Percentiles rank a stretch among this genome's conserved stretches.
Conservation (phyloP, 768 basidiomycete species). For the Filobasidium floriforme region DNA sequence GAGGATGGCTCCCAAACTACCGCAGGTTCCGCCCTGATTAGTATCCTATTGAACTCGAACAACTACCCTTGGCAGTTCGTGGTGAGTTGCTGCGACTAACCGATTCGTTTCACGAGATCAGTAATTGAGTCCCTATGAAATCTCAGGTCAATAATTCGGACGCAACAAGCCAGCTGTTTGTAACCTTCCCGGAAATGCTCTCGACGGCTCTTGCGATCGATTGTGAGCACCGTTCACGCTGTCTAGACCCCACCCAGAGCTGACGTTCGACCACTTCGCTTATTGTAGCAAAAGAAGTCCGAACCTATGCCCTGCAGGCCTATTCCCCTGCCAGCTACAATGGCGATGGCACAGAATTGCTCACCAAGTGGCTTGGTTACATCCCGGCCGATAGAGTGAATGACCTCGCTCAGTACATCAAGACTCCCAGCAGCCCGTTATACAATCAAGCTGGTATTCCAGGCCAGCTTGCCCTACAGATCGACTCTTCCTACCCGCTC, state of each 20-base stretch:
- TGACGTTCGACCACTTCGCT: constrained; percentile 35
- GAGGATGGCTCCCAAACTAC: constrained; percentile 33
- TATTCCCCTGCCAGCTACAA: constrained; percentile 58
- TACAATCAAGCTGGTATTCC: constrained; percentile 57
- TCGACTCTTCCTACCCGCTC: constrained; percentile 63
- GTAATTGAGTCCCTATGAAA: background rate
- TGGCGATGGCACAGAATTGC: constrained; percentile 53
- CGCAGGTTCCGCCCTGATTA: constrained; percentile 28
- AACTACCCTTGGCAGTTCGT: constrained; percentile 44
- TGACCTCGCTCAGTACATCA: constrained; percentile 58
- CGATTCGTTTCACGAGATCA: background rate
- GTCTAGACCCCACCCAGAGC: background rate
- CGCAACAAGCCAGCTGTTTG: constrained; percentile 70
- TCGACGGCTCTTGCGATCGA: constrained; percentile 49
- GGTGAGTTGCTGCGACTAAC: constrained; percentile 10
- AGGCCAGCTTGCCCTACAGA: constrained; percentile 56
- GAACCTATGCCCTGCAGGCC: constrained; percentile 59
- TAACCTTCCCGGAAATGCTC: constrained; percentile 56
- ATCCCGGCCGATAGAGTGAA: constrained; percentile 57
- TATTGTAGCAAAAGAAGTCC: constrained; percentile 44
- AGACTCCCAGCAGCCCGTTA: constrained; percentile 56
- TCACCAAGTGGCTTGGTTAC: constrained; percentile 66
- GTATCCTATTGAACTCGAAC: constrained; percentile 35
- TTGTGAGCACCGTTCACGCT: constrained; percentile 46
- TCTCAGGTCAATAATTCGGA: constrained; percentile 49